These are phyloP conservation scores for Citropsis articulata DNA, from an alignment of 345 rosid species.

Conservation along the genomic window DNA sequence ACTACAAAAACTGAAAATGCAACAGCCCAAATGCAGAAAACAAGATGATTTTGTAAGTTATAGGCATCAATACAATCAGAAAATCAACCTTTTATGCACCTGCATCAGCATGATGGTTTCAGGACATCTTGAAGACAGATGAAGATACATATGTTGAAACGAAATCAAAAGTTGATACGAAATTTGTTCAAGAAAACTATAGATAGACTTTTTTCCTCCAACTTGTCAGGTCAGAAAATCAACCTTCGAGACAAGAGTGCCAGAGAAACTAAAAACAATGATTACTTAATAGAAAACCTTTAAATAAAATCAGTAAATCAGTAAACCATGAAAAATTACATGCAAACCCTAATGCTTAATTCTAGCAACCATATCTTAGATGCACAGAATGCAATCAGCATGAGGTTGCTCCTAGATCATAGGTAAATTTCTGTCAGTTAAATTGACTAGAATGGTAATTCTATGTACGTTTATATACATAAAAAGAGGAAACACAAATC, in stretches of 20 bases:
- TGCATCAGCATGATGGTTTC: background rate
- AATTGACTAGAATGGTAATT: background rate
- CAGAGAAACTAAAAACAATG: background rate
- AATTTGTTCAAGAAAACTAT: background rate
- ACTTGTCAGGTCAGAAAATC: background rate
- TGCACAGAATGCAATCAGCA: background rate
- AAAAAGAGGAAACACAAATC: slow-evolving; percentile 8
- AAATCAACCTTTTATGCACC: background rate
- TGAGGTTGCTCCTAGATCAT: background rate
- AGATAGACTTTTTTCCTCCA: background rate
- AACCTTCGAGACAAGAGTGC: background rate
- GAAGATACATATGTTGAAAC: background rate
- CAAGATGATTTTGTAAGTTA: background rate
- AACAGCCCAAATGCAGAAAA: slow-evolving; percentile 4
- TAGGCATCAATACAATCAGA: background rate
- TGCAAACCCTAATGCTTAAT: background rate
- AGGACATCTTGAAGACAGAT: background rate
- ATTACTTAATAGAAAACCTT: background rate
- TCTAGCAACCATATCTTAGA: background rate
- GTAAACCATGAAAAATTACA: background rate
- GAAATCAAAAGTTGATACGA: background rate
- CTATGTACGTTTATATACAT: background rate
- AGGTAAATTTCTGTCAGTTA: background rate
- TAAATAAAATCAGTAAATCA: background rate
- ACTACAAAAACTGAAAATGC: background rate